phyloP scores from a whole-genome alignment of 805 yeast species.

The Alloascoidea hylecoeti region DNA sequence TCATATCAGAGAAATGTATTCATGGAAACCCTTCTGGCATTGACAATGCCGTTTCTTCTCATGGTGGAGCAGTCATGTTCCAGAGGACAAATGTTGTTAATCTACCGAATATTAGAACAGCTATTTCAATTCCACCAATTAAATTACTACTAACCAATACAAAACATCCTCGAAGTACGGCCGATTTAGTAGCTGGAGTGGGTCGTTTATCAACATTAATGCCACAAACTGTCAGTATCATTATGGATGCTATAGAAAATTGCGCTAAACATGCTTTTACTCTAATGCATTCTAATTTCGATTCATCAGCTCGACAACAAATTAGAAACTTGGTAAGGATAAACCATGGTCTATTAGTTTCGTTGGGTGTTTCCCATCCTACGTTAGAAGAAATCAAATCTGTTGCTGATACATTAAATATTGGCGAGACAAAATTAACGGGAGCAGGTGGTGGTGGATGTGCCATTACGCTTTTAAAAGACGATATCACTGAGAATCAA shows the following conservation, averaged over 20 bases:
- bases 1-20: constrained; percentile 86
- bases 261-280: constrained; percentile 62
- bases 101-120: constrained; percentile 51
- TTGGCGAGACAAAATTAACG: constrained; percentile 88
- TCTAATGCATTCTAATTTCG: constrained; percentile 33
- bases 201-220: constrained; percentile 34
- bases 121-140: constrained; percentile 64
- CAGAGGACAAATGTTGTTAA: constrained; percentile 42
- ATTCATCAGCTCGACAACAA: constrained; percentile 20
- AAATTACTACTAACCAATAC: constrained; percentile 74
- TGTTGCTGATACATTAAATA: constrained; percentile 40
- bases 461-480: constrained; percentile 68
- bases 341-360: constrained; percentile 77
- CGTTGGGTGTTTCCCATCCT: constrained; percentile 90
- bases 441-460: constrained; percentile 99
- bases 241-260: constrained; percentile 66
- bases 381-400: constrained; percentile 64
- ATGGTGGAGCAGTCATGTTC: constrained; percentile 91
- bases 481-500: constrained; percentile 20
- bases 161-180: constrained; percentile 76
- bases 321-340: constrained; percentile 55
- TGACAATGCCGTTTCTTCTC: constrained; percentile 91
- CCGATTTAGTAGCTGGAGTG: constrained; percentile 69
- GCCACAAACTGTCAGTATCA: constrained; percentile 39
- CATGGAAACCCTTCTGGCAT: constrained; percentile 97